These are phyloP conservation scores for Rhododendron williamsianum DNA, from an alignment of 148 eudicot species.

Conservation along the genomic window DNA sequence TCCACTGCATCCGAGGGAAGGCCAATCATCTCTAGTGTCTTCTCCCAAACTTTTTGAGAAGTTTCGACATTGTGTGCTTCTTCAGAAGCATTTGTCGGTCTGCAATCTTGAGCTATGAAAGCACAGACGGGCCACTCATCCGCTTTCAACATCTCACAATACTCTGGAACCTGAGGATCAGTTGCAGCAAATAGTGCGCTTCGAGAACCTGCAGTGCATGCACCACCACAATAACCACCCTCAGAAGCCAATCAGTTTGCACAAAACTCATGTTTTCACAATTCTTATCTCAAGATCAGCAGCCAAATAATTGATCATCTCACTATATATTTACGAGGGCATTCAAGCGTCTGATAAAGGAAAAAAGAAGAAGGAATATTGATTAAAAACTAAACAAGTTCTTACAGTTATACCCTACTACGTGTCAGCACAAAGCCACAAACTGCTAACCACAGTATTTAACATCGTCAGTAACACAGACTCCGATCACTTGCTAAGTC, in stretches of 20 bases:
- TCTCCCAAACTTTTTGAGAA: conserved; percentile 72
- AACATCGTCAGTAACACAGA: background rate
- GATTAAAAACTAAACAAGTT: background rate
- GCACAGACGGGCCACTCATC: conserved; percentile 96
- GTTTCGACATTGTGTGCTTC: conserved; percentile 82
- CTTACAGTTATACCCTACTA: background rate
- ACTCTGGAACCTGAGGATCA: conserved; percentile 88
- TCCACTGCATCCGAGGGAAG: conserved; percentile 81
- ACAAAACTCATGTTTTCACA: background rate
- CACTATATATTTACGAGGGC: background rate
- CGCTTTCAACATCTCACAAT: conserved; percentile 69
- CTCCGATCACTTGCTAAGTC: background rate
- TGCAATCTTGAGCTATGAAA: conserved; percentile 80
- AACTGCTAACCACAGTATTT: background rate
- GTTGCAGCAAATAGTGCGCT: conserved; percentile 93
- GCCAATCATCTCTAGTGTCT: conserved; percentile 75
- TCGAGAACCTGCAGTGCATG: conserved; percentile 59
- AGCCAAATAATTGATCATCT: background rate
- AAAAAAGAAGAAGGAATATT: background rate
- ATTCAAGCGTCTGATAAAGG: background rate
- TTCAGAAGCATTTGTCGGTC: conserved; percentile 86
- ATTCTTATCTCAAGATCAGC: background rate
- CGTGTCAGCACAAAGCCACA: background rate
- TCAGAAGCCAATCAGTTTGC: background rate
- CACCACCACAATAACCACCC: background rate